phyloP scores from a whole-genome alignment of 768 basidiomycete genomes.

The Tricholoma bakamatsutake region DNA sequence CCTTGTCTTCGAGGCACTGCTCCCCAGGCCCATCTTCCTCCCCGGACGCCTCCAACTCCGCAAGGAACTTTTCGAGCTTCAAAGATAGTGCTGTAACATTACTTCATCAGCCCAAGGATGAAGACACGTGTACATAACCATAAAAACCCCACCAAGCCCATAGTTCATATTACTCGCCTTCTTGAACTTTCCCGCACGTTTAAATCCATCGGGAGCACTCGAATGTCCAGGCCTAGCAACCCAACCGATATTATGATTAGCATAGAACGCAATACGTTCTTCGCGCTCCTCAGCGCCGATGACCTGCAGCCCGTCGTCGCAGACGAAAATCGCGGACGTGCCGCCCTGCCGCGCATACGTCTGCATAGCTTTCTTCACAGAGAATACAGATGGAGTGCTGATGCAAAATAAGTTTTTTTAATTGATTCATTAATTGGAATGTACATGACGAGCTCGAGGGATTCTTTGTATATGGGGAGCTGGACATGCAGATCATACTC shows the following conservation, averaged over 20 bases:
- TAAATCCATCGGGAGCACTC: slow-evolving; percentile 75
- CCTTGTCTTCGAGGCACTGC: slow-evolving; percentile 64
- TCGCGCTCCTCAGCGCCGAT: slow-evolving; percentile 55
- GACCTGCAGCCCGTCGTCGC: slow-evolving; percentile 79
- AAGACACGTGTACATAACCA: neutral
- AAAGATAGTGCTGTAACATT: slow-evolving; percentile 43
- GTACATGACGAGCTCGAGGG: slow-evolving; percentile 66
- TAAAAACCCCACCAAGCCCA: slow-evolving; percentile 37
- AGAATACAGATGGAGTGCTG: slow-evolving; percentile 69
- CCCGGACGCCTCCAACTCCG: slow-evolving; percentile 36
- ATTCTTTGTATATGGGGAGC: slow-evolving; percentile 87
- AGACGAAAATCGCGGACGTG: slow-evolving; percentile 75
- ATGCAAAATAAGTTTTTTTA: too few species aligned
- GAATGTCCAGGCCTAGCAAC: slow-evolving; percentile 72
- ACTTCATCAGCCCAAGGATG: slow-evolving; percentile 2
- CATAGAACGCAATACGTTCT: slow-evolving; percentile 70
- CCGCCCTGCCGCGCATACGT: slow-evolving; percentile 80
- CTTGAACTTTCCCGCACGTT: slow-evolving; percentile 89
- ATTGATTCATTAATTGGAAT: slow-evolving; percentile 14
- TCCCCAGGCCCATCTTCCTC: slow-evolving; percentile 31
- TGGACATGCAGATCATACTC: too few species aligned
- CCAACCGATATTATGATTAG: slow-evolving; percentile 71
- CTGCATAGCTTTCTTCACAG: slow-evolving; percentile 80
- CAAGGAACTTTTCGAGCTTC: slow-evolving; percentile 49
- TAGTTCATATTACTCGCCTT: slow-evolving; percentile 83